phyloP scores from a whole-genome alignment of 441 rosid species.

The Populus trichocarpa region DNA sequence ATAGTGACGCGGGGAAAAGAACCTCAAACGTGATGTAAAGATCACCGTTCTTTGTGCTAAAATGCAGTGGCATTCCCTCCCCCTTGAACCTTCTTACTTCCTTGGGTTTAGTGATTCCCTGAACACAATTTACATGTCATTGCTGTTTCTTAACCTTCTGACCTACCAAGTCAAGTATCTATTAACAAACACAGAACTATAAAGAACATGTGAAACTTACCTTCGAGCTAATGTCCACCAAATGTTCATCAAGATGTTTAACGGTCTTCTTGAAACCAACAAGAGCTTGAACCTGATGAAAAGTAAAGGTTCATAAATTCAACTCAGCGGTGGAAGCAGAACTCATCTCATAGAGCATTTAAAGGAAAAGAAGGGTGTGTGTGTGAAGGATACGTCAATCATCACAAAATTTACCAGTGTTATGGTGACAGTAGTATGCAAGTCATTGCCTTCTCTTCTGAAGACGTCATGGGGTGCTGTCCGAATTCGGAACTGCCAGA shows the following conservation, averaged over 20 bases:
- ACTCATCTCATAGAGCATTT: background rate
- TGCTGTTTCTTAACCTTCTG: background rate
- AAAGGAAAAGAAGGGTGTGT: background rate
- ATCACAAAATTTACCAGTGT: constrained; percentile 57
- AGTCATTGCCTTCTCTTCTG: constrained; percentile 86
- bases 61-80: constrained; percentile 91
- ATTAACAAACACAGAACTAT: background rate
- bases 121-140: constrained; percentile 9
- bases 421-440: constrained; percentile 76
- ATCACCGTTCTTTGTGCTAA: constrained; percentile 83
- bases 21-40: constrained; percentile 83
- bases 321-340: background rate
- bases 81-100: constrained; percentile 86
- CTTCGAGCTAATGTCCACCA: constrained; percentile 77
- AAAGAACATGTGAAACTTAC: constrained; percentile 29
- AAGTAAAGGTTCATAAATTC: background rate
- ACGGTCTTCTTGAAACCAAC: constrained; percentile 92
- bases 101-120: constrained; percentile 91
- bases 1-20: constrained; percentile 72
- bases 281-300: constrained; percentile 76
- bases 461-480: constrained; percentile 78
- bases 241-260: constrained; percentile 88
- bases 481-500: constrained; percentile 75
- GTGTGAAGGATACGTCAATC: background rate
- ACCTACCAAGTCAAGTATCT: background rate